Evolutionary conservation across 1,139 yeast genomes (phyloP).

Genomic region (Pneumocystis wakefieldiae): DNA sequence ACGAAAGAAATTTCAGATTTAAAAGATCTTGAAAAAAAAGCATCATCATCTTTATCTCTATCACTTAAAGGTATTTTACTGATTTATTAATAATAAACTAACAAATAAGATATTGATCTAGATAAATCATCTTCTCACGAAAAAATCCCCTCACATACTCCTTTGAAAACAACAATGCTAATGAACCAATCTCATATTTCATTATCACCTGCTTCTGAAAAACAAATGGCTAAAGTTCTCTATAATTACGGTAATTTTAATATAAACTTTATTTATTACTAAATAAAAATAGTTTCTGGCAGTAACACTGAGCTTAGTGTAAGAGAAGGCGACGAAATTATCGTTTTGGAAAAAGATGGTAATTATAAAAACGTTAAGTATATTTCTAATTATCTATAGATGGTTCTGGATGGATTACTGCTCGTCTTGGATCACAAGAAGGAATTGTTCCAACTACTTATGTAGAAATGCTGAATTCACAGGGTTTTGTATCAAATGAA

Average conservation of each 20-base stretch:
- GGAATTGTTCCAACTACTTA: conserved; percentile 88
- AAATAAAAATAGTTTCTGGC: conserved; percentile 29
- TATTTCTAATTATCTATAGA: conserved; percentile 24
- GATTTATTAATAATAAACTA: neutral
- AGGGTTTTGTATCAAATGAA: neutral
- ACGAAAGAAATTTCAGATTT: conserved; percentile 11
- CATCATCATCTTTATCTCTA: neutral
- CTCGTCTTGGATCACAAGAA: conserved; percentile 30
- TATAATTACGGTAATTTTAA: neutral
- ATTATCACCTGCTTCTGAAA: conserved; percentile 5
- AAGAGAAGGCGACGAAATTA: conserved; percentile 44
- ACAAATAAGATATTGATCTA: neutral
- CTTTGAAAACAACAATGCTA: neutral
- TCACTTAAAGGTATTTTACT: neutral
- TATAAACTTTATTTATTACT: neutral
- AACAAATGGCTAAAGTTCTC: conserved; percentile 2
- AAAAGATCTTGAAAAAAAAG: neutral
- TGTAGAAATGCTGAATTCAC: conserved; percentile 33
- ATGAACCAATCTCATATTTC: conserved; percentile 1
- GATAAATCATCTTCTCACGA: neutral
- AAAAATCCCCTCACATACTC: neutral
- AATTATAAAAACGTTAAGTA: neutral
- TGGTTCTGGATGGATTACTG: conserved; percentile 87
- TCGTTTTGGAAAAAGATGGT: conserved; percentile 43
- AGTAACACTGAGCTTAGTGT: conserved; percentile 66